Percentiles rank a stretch among this genome's conserved stretches.
Evolutionary conservation across 139 green algal species (phyloP).

Genomic region (Volvox reticuliferus): DNA sequence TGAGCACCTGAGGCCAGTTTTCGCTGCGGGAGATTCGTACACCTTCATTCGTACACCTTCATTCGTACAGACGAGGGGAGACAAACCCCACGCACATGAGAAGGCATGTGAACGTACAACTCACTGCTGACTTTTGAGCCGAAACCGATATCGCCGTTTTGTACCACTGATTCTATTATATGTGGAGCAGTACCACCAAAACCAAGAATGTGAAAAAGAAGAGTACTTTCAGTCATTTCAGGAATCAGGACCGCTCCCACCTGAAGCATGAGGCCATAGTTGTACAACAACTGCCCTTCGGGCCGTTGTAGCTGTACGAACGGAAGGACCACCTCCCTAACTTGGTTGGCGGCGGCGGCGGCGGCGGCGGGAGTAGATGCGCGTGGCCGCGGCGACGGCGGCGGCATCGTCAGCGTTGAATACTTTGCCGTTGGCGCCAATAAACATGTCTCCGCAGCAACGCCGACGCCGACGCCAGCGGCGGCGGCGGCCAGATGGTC

Average conservation of each 20-base stretch:
- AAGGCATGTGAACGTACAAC: no score
- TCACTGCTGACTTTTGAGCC: no score
- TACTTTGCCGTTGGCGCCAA: background rate
- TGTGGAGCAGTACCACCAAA: no score
- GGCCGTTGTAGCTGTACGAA: background rate
- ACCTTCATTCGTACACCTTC: no score
- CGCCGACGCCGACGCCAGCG: background rate
- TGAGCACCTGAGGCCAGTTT: no score
- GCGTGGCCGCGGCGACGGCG: background rate
- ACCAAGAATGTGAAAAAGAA: no score
- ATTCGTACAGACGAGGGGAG: no score
- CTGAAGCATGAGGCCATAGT: conserved; percentile 39
- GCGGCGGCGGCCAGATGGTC: background rate
- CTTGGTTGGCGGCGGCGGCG: background rate
- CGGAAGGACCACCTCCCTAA: background rate
- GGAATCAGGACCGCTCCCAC: background rate
- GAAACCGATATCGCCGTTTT: no score
- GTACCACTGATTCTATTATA: no score
- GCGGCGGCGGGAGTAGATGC: background rate
- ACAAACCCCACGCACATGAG: no score
- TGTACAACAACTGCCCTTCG: background rate
- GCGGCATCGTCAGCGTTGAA: background rate
- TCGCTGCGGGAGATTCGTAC: no score
- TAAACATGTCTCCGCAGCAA: background rate
- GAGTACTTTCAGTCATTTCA: no score